Percentiles rank a stretch among this genome's conserved stretches.
phyloP scores from a whole-genome alignment of 306 rosid genomes.

The Cicer yamashitae region DNA sequence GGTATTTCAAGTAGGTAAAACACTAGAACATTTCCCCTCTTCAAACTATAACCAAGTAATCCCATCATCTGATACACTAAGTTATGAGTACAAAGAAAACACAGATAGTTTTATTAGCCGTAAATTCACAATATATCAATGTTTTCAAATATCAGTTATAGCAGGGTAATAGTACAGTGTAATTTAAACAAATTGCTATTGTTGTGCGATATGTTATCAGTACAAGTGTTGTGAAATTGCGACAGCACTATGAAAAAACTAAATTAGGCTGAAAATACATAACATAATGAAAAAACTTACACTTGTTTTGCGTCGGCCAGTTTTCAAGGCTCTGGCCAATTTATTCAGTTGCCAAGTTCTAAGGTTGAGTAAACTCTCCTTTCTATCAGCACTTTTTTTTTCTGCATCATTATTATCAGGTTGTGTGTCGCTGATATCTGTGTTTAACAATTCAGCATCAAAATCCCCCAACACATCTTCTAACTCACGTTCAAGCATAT shows the following conservation, averaged over 20 bases:
- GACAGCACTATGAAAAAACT: background rate
- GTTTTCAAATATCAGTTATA: too few species aligned
- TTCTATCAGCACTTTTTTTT: slow-evolving; percentile 34
- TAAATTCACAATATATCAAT: too few species aligned
- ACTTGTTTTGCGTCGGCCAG: slow-evolving; percentile 84
- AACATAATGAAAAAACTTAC: slow-evolving; percentile 48
- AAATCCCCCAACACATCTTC: slow-evolving; percentile 56
- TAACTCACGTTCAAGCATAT: slow-evolving; percentile 66
- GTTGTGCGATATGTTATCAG: too few species aligned
- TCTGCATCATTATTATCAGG: slow-evolving; percentile 39
- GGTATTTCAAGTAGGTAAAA: background rate
- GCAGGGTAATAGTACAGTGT: too few species aligned
- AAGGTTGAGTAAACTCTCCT: slow-evolving; percentile 56
- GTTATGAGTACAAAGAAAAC: background rate
- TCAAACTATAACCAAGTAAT: background rate
- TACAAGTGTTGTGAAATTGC: too few species aligned
- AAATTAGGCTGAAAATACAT: background rate
- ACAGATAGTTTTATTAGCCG: background rate
- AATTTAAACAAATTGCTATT: too few species aligned
- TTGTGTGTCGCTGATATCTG: slow-evolving; percentile 36
- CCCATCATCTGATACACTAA: background rate
- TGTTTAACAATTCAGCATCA: slow-evolving; percentile 43
- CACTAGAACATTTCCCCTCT: background rate
- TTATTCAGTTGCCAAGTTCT: slow-evolving; percentile 82
- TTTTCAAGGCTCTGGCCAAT: slow-evolving; percentile 78